Evolutionary conservation across 176 grass and related monocot species (phyloP), one percentile per base, ranked within the genome.

Genomic region (Cymbopogon citratus): DNA sequence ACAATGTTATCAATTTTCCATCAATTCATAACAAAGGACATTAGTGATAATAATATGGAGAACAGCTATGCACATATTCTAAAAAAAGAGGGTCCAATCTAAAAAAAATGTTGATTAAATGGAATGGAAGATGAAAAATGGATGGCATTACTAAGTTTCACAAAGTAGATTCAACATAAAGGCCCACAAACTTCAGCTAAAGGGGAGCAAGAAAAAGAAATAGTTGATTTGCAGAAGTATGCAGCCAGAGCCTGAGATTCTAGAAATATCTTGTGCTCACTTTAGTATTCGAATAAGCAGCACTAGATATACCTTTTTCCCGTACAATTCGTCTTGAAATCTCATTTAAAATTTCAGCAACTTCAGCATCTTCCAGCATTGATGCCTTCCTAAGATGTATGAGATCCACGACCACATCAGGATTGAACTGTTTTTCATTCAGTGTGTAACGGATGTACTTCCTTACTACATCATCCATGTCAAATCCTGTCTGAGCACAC

Each of bases 371-470:
- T 81, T 91, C 80, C 40, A 99, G 40, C 91, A 91, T 88, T 25
- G 91, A 88, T 76, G 87, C 87, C 88, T 99, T 99, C 72, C 89
- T 91, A 73, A 99, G 89, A 84, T 95, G 91, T 82, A 99, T 93
- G 80, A 99, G 87, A 87, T 93, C 79, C 75, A 90, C 75, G 36
- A 99, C 90, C 70, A 75, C 52, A 80, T 91, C 83, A 51, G 91
- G 80, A 70, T 87, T 85, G 77, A 99, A 99, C n/a, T 77, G 87
- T 51, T 99, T 95, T 83, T 99, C 92, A 85, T 99, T 95, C 85
- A 99, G 71, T 66, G 92, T 86, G 78, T 99, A 99, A 61, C 96
- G 66, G 45, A 99, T 93, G 80, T 99, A 95, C 85, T 98, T 98
- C 40, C 95, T 94, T 78, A 93, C 86, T 75, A 94, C 88, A 75